Percentiles rank a stretch among this genome's conserved stretches.
Conservation (phyloP, 768 basidiomycete species). For the Suillus decipiens region DNA sequence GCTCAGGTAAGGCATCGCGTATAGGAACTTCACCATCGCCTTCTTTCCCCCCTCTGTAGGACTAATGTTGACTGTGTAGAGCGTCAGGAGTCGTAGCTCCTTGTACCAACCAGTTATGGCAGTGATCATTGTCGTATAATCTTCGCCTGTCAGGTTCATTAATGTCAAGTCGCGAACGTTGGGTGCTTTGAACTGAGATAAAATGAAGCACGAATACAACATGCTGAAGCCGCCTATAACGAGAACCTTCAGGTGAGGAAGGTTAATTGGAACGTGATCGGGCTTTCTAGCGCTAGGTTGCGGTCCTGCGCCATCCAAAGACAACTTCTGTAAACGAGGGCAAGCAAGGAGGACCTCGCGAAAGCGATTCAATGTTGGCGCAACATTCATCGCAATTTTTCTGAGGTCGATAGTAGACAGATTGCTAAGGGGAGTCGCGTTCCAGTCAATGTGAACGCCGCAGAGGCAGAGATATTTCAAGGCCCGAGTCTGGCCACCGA, state of each 20-base stretch:
- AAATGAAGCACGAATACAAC: slow-evolving; percentile 47
- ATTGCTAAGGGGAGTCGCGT: slow-evolving; percentile 45
- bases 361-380: slow-evolving; percentile 53
- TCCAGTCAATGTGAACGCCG: slow-evolving; percentile 66
- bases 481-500: slow-evolving; percentile 45
- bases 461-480: slow-evolving; percentile 55
- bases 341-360: slow-evolving; percentile 51
- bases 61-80: slow-evolving; percentile 46
- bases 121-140: slow-evolving; percentile 52
- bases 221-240: slow-evolving; percentile 58
- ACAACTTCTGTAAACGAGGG: slow-evolving; percentile 53
- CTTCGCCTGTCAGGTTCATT: slow-evolving; percentile 50
- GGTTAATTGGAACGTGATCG: slow-evolving; percentile 41
- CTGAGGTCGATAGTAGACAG: slow-evolving; percentile 69
- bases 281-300: slow-evolving; percentile 29
- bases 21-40: slow-evolving; percentile 50
- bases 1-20: slow-evolving; percentile 56
- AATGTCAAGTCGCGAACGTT: slow-evolving; percentile 59
- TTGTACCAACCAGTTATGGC: slow-evolving; percentile 50
- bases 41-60: slow-evolving; percentile 24
- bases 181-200: slow-evolving; percentile 56
- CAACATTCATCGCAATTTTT: slow-evolving; percentile 53
- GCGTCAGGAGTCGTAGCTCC: slow-evolving; percentile 54
- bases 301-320: slow-evolving; percentile 66
- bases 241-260: slow-evolving; percentile 52